Base-by-base conservation (phyloP, 2,329 filamentous ascomycete species). In the Harringtonia aguacate region DNA sequence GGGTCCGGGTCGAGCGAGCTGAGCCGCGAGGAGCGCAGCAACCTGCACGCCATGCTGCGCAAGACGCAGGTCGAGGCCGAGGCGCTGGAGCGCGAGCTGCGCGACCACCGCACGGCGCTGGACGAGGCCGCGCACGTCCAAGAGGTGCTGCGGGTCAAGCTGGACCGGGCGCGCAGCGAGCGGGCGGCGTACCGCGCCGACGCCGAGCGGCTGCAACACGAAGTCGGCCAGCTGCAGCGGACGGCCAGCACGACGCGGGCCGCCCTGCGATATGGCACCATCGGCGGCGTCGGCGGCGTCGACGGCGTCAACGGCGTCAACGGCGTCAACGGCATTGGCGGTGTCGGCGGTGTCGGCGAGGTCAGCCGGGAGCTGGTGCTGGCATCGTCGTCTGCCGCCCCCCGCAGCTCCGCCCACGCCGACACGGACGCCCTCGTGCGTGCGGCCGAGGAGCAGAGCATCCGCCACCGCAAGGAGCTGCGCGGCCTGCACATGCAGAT, bases 401-500 rank as follows among this genome's bases (percentile, higher is more conserved):
- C n/a, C n/a, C n/a, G n/a, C n/a, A n/a, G n/a, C n/a, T n/a, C n/a
- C n/a, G n/a, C n/a, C n/a, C 69, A 75, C 36, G 59, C 68, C 44
- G 70, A 79, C 39, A 70, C 77, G 39, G 73, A 78, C 52, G 72
- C 72, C n/a, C 68, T 77, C 15, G 71, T 77, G 48, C 70, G 73
- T 3, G 73, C 72, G 1, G 70, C 73, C 29, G 70, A 76, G 53
- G 69, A 73, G 40, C 79, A 82, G 37, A 79, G 87, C 55, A 77
- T 77, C 52, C 70, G 75, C 36, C 86, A 92, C 60, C 68, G 72
- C 55, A 81, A 80, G 61, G 86, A 94, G 64, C 68, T 95, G 43
- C 78, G 81, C 52, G 90, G 90, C 17, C 72, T 97, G 58, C 77
- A 79, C 43, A 84, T 92, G 65, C 89, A 97, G 64, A 90, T 97